Base-by-base conservation (phyloP, 2,329 filamentous ascomycete species). In the Mycocentrospora acerina region DNA sequence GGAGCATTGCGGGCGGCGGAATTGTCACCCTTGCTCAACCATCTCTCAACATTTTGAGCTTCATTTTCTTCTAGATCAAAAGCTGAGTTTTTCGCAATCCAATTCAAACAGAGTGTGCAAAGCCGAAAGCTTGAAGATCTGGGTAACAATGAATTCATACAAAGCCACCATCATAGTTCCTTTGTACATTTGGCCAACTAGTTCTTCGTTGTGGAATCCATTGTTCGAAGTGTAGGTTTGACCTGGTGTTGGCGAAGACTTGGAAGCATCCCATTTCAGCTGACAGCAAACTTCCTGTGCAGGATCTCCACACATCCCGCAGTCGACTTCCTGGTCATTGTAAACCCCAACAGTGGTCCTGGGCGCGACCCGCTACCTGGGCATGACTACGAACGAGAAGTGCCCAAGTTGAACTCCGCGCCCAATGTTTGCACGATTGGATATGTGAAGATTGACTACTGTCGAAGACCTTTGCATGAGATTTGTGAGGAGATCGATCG, bases 391-490 rank as follows among this genome's bases (percentile, higher is more conserved):
- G 66, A 64, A 7, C 59, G 58, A 4, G 70, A 71, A 40, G 59
- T 73, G 14, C 62, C 67, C 12, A 59, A 51, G 22, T 55, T 73
- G 22, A 59, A 59, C 19, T 46, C 57, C 7, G 59, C 64, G 33
- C 51, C 69, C 38, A 78, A 79, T 55, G 70, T 71, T 22, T 61
- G 65, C 8, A 65, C 75, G 11, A 48, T 78, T 19, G 71, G 69
- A 1, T 75, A 75, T 51, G 73, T 78, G 49, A 58, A 73, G 11
- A 71, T 69, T 14, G 73, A 70, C 8, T 79, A 76, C 45, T 60
- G 61, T 5, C 56, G 24, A 22, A 36, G 39, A 28, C 24, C 33
- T 17, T 14, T 51, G 11, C 35, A 37, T 10, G 37, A 43, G 6
- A 42, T 40, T 7, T 42, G 22, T 15, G 26, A 51, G 35, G 74